Conservation (phyloP, 1,284 basidiomycete genomes). For the Rhodotorula sp. region DNA sequence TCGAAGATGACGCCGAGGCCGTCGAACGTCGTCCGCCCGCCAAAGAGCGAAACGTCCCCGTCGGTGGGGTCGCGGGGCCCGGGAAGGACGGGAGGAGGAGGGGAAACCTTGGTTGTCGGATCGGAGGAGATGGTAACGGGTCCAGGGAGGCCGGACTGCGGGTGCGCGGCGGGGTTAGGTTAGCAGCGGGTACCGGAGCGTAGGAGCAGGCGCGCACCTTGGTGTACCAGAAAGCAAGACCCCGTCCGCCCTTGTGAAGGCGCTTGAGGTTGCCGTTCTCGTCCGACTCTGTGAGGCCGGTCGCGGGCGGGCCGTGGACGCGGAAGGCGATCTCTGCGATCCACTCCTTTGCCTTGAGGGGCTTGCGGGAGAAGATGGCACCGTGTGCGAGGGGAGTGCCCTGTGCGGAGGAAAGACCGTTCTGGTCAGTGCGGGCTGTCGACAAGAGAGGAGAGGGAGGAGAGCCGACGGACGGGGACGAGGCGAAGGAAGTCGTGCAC, state of each 20-base stretch:
- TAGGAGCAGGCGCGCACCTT: slow-evolving; percentile 31
- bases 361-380: slow-evolving; percentile 43
- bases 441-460: background rate
- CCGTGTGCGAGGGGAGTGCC: slow-evolving; percentile 47
- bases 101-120: slow-evolving; percentile 17
- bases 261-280: slow-evolving; percentile 24
- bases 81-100: slow-evolving; percentile 32
- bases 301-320: slow-evolving; percentile 42
- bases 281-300: slow-evolving; percentile 24
- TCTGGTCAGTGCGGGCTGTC: background rate
- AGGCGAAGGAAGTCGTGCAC: slow-evolving; percentile 48
- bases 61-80: slow-evolving; percentile 40
- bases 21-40: slow-evolving; percentile 45
- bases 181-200: background rate
- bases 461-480: slow-evolving; percentile 31
- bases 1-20: slow-evolving; percentile 49
- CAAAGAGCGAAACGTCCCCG: slow-evolving; percentile 46
- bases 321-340: slow-evolving; percentile 48
- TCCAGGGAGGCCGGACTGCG: slow-evolving; percentile 32
- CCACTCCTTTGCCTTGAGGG: slow-evolving; percentile 45
- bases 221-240: slow-evolving; percentile 48
- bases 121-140: slow-evolving; percentile 33
- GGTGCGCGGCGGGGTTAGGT: background rate
- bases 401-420: background rate
- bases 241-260: slow-evolving; percentile 45